A percentile compares a stretch with the other conserved stretches of the same genome.
Evolutionary conservation across 1,139 yeast species (phyloP).

Genomic region (Zygoascus meyerae): DNA sequence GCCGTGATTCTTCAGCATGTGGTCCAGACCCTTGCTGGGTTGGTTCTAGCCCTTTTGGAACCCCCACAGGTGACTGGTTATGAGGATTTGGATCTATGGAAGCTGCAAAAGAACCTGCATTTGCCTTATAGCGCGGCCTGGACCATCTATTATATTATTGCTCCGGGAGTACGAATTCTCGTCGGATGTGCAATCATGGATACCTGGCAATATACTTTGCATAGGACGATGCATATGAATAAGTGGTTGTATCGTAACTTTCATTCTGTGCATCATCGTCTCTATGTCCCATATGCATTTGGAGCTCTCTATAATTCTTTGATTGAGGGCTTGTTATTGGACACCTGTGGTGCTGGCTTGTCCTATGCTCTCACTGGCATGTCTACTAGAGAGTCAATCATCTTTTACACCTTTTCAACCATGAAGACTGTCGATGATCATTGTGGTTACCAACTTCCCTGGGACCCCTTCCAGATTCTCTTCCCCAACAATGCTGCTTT

Average conservation of each 20-base stretch:
- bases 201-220: conserved; percentile 88
- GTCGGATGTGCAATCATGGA: conserved; percentile 73
- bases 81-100: conserved; percentile 68
- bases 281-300: conserved; percentile 93
- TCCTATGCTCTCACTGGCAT: conserved; percentile 61
- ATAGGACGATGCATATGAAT: conserved; percentile 82
- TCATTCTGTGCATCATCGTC: conserved; percentile 90
- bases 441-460: conserved; percentile 91
- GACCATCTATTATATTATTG: conserved; percentile 22
- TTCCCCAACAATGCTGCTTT: conserved; percentile 95
- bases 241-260: conserved; percentile 66
- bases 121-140: conserved; percentile 16
- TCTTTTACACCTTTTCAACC: conserved; percentile 80
- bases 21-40: conserved; percentile 72
- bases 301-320: conserved; percentile 96
- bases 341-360: conserved; percentile 86
- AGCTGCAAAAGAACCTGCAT: conserved; percentile 40
- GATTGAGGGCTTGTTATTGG: conserved; percentile 85
- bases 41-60: conserved; percentile 50
- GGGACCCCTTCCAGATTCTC: conserved; percentile 76
- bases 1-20: conserved; percentile 83
- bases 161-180: conserved; percentile 50
- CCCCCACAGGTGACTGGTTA: conserved; percentile 63
- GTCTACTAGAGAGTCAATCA: conserved; percentile 67
- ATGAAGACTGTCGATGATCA: conserved; percentile 97